Evolutionary conservation across 2,329 filamentous ascomycete genomes (phyloP), one percentile per base, ranked within the genome.

Genomic region (Lachnellula hyalina): DNA sequence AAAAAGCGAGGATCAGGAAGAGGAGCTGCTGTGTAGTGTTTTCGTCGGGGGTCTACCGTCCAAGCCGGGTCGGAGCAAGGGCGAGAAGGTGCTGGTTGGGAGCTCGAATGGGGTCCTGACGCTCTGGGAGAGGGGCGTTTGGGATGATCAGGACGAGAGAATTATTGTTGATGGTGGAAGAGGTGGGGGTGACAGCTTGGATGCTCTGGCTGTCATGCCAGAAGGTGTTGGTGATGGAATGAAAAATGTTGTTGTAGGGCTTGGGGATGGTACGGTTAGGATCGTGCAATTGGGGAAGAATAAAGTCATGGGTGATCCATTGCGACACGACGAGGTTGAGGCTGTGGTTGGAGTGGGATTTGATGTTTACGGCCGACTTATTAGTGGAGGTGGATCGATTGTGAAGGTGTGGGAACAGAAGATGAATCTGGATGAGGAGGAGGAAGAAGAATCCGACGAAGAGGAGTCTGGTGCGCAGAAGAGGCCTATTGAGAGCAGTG

Each of bases 111-210:
- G 94, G 3, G 84, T 96, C 1, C 71, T 97, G 59, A 96, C 92
- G 4, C 75, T 97, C 6, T 99, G 94, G 92, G 93, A 99, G 71
- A 87, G 87, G 62, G 93, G 93, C 1, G 84, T 89, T 0, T 97
- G 94, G 93, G 92, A 96, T 67, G 93, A 97, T 70, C 90, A 96
- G 70, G 89, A 95, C 63, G 91, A 96, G 73, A 82, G 91, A 51
- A 88, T 96, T 65, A 83, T 88, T 48, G 83, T 96, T 8, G 85
- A 90, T 61, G 75, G 77, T 9, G 80, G 77, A 17, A 78, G 73
- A 62, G 73, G 71, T 19, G 86, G 83, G 8, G 89, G 83, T 45
- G 91, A 95, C 70, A 90, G 88, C 56, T 74, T 96, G 42, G 93
- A 97, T 67, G 81, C 84, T n/a, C 75, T 96, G 57, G 78, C 83